phyloP scores from a whole-genome alignment of 176 grass and related monocot genomes.

The Echinochloa phyllopogon region DNA sequence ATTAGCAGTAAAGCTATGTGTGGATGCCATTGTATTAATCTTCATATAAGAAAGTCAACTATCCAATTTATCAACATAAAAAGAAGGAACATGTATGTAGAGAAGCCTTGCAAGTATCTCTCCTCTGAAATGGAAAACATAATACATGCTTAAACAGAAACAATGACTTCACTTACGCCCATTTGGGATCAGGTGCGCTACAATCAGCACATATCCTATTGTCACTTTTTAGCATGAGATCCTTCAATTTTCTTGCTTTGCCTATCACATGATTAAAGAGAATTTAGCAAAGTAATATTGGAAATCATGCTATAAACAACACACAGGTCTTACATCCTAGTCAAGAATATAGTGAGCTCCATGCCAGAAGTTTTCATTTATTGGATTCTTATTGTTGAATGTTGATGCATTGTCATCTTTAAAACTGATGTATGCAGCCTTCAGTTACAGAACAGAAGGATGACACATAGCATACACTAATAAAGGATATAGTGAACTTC shows the following conservation, averaged over 20 bases:
- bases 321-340: background rate
- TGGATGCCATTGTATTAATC: background rate
- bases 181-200: conserved; percentile 89
- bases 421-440: background rate
- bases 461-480: too few species aligned
- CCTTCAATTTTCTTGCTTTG: conserved; percentile 89
- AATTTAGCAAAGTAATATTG: conserved; percentile 22
- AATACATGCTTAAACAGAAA: conserved; percentile 16
- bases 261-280: conserved; percentile 51
- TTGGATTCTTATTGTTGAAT: background rate
- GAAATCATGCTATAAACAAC: background rate
- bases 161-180: conserved; percentile 73
- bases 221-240: conserved; percentile 88
- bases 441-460: background rate
- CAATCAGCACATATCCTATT: conserved; percentile 97
- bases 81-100: background rate
- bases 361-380: conserved; percentile 29
- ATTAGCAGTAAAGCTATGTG: conserved; percentile 9
- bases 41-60: conserved; percentile 7
- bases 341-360: conserved; percentile 6
- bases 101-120: conserved; percentile 17
- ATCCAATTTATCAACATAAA: conserved; percentile 47
- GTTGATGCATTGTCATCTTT: background rate
- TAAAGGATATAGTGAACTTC: background rate
- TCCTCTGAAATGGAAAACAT: conserved; percentile 25